A percentile compares a stretch with the other conserved stretches of the same genome.
Conservation (phyloP, 306 rosid species). For the Alnus glutinosa region DNA sequence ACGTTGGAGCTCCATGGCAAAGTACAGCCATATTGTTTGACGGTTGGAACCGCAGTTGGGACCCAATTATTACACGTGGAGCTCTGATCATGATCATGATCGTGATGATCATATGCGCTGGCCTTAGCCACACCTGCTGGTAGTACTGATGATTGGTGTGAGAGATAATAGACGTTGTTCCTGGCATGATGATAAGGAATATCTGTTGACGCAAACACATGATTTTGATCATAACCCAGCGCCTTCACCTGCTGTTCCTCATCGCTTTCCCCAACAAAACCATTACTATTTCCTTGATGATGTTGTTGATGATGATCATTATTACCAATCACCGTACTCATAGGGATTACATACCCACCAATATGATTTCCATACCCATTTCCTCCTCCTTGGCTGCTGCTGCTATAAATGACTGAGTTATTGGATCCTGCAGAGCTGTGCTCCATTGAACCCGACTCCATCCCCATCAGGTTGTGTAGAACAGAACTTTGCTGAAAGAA, state of each 20-base stretch:
- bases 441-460: conserved; percentile 63
- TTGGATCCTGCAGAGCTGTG: conserved; percentile 40
- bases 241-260: conserved; percentile 16
- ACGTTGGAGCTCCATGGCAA: conserved; percentile 56
- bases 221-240: conserved; percentile 35
- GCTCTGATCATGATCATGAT: conserved; percentile 8
- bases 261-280: conserved; percentile 34
- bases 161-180: conserved; percentile 59
- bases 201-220: conserved; percentile 36
- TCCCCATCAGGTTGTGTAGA: conserved; percentile 39
- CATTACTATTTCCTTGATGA: conserved; percentile 31
- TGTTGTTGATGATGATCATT: background rate
- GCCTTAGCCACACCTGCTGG: conserved; percentile 26
- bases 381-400: conserved; percentile 13
- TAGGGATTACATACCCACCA: conserved; percentile 47
- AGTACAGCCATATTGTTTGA: conserved; percentile 35
- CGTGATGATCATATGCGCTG: conserved; percentile 27
- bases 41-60: conserved; percentile 71
- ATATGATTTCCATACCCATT: conserved; percentile 25
- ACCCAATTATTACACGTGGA: conserved; percentile 58
- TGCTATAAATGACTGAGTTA: too few species aligned
- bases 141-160: conserved; percentile 12
- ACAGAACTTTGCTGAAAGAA: conserved; percentile 53
- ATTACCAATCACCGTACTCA: conserved; percentile 33
- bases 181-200: conserved; percentile 45